Conservation (phyloP, 768 basidiomycete genomes). For the Boletus reticuloceps region DNA sequence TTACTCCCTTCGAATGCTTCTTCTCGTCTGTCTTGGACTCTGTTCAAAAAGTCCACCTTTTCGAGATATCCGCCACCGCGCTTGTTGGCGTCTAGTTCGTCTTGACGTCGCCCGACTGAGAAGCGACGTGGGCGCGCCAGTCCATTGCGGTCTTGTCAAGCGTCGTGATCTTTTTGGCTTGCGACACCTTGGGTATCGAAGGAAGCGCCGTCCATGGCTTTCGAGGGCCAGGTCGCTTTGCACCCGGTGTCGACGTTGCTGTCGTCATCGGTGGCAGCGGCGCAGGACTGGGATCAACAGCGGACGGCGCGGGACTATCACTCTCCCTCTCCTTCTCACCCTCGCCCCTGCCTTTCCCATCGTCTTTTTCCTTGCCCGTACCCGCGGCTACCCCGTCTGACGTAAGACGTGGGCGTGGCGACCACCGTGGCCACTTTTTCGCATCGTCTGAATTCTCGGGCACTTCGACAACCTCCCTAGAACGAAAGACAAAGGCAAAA, state of each 20-base stretch:
- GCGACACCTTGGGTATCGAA: conserved; percentile 49
- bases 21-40: conserved; percentile 73
- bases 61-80: conserved; percentile 80
- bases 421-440: conserved; percentile 67
- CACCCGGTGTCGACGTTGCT: neutral
- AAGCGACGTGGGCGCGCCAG: conserved; percentile 66
- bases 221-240: conserved; percentile 60
- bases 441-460: conserved; percentile 72
- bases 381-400: neutral
- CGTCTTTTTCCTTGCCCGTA: neutral
- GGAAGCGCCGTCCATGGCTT: conserved; percentile 60
- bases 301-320: neutral
- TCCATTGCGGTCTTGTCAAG: conserved; percentile 87
- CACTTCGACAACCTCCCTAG: conserved; percentile 74
- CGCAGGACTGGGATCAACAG: neutral
- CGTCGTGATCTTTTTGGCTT: conserved; percentile 76
- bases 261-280: neutral
- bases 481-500: neutral
- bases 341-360: neutral
- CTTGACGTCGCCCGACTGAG: conserved; percentile 43
- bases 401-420: neutral
- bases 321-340: neutral
- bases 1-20: conserved; percentile 58
- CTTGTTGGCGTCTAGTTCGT: conserved; percentile 73
- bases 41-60: conserved; percentile 77